Conservation (phyloP, 768 basidiomycete genomes). For the Polyporus arcularius region DNA sequence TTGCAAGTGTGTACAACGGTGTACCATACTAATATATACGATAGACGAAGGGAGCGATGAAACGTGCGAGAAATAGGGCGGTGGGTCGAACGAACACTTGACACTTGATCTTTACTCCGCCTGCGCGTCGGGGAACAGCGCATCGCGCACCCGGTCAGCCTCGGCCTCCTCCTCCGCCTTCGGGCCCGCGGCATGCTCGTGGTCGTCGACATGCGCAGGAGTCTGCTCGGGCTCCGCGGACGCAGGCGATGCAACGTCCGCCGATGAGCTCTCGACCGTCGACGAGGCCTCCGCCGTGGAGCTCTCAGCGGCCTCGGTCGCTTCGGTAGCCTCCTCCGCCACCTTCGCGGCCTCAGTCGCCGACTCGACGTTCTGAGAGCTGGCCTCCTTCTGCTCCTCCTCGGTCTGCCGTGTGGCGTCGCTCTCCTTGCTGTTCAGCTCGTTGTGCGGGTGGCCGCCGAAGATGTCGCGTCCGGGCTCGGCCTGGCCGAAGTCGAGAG, state of each 20-base stretch:
- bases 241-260: not conserved
- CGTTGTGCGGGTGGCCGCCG: conserved; percentile 47
- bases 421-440: conserved; percentile 46
- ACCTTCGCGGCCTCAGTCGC: conserved; percentile 1
- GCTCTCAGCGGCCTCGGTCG: not conserved
- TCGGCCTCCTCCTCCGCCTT: conserved; percentile 34
- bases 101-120: not conserved
- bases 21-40: conserved; percentile 10
- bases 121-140: conserved; percentile 35
- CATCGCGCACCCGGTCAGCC: conserved; percentile 37
- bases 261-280: not conserved
- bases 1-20: conserved; percentile 7
- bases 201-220: not conserved
- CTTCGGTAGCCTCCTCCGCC: not conserved
- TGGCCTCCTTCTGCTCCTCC: conserved; percentile 7
- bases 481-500: conserved; percentile 49
- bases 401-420: not conserved
- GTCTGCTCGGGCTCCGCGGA: not conserved
- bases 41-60: not conserved
- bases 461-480: conserved; percentile 82
- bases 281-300: not conserved
- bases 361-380: not conserved
- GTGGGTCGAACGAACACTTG: not conserved
- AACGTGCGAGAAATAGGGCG: not conserved
- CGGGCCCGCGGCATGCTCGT: conserved; percentile 27